Evolutionary conservation across 2,329 filamentous ascomycete genomes (phyloP).

Genomic region (Ceratocystis diversiconidia): DNA sequence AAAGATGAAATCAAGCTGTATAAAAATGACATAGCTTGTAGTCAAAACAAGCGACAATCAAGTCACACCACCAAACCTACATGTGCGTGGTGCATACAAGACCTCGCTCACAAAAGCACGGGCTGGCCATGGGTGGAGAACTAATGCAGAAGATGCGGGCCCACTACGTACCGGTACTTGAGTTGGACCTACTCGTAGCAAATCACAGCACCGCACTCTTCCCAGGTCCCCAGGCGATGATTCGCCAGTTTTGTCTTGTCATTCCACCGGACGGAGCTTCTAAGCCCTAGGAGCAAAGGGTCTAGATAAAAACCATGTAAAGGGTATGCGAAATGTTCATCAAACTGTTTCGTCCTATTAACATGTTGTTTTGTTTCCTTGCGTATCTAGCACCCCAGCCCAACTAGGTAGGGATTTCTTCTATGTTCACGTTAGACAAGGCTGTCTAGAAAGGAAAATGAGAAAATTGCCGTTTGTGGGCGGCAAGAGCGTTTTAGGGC

Average conservation of each 20-base stretch:
- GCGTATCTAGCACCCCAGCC: not conserved
- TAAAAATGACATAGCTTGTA: constrained; percentile 8
- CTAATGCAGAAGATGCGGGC: not conserved
- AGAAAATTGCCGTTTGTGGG: not conserved
- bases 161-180: not conserved
- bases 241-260: not conserved
- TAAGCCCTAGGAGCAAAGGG: no score
- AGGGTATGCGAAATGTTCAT: not conserved
- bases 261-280: no score
- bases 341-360: not conserved
- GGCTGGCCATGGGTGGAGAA: constrained; percentile 1
- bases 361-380: not conserved
- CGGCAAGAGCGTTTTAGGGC: not conserved
- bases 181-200: not conserved
- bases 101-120: constrained; percentile 4
- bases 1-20: not conserved
- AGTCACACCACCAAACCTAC: constrained; percentile 14
- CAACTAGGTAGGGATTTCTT: not conserved
- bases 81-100: constrained; percentile 11
- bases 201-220: not conserved
- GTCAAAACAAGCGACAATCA: constrained; percentile 10
- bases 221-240: not conserved
- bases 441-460: not conserved
- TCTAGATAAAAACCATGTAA: no score
- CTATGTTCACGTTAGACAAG: constrained; percentile 8